These are phyloP conservation scores for Colletotrichum karsti DNA, from an alignment of 2,329 filamentous ascomycete genomes.

Conservation along the genomic window DNA sequence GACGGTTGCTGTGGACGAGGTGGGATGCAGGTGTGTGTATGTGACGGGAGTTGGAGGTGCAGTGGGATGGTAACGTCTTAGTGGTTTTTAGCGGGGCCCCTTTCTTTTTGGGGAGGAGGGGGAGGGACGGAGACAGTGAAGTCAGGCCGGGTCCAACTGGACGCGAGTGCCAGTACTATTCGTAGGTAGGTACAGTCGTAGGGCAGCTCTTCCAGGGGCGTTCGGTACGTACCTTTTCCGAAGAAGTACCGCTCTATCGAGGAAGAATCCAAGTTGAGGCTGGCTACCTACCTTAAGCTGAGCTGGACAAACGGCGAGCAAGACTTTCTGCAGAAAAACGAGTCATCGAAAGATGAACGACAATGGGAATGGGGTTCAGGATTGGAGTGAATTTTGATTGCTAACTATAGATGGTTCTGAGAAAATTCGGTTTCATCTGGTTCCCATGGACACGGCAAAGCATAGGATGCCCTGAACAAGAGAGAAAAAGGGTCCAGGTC, in stretches of 20 bases:
- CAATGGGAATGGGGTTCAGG: not conserved
- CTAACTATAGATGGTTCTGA: not conserved
- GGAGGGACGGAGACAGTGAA: constrained; percentile 11
- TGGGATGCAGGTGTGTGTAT: constrained; percentile 22
- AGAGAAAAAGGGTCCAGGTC: constrained; percentile 5
- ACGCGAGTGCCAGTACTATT: constrained; percentile 8
- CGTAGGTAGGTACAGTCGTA: not conserved
- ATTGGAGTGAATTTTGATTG: not conserved
- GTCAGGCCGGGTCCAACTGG: constrained; percentile 9
- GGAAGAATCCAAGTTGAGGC: no score
- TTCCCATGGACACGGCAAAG: constrained; percentile 2
- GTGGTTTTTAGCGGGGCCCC: constrained; percentile 27
- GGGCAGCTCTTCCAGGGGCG: not conserved
- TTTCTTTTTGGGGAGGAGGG: constrained; percentile 20
- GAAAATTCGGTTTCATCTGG: constrained; percentile 23
- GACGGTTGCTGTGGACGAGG: constrained; percentile 4
- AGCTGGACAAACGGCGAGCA: no score
- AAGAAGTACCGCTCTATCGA: not conserved
- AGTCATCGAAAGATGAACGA: no score
- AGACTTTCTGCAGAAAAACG: no score
- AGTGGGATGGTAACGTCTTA: constrained; percentile 21
- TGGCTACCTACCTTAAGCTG: no score
- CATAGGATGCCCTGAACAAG: not conserved
- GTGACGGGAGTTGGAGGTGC: constrained; percentile 28
- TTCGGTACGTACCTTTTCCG: constrained; percentile 5